Base-by-base conservation (phyloP, 305 asterid species). In the Solanum hybrid region DNA sequence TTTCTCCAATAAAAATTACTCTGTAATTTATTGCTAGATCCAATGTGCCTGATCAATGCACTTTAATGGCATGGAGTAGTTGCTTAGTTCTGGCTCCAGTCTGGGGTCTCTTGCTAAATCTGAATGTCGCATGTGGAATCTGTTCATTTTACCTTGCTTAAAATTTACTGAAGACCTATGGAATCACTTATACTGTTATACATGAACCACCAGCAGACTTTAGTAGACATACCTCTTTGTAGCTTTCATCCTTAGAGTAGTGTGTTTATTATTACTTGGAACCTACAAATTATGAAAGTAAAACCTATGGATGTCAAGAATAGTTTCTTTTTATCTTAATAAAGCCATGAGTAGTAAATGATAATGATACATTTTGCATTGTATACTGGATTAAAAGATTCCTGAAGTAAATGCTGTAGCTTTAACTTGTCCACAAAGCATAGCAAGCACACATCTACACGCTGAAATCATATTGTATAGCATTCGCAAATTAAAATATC, bases 1-100 rank as follows among this genome's bases (percentile, higher is more conserved):
- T 92, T 34, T 90, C 89, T 90, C 38, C 22, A 41, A 86, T 89
- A 90, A 57, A 79, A 65, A 77, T 1, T 79, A 26, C 79, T 78
- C 79, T 34, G 31, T 88, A 9, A 61, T 89, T 79, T 41, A 88
- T 39, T 22, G 78, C 14, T n/a, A 57, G 87, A 79, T 82, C 6
- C 79, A 65, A 78, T 88, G 61, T 88, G 77, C 75, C 39, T 1
- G 12, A 51, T 51, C 76, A 45, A 84, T 31, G 76, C 76, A 51
- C 76, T 31, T 51, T 32, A 84, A 51, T 84, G 39, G 88, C 88
- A 51, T 10, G 31, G 32, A 57, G 88, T 31, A 22, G 76, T 85
- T 31, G 77, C 76, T 84, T 84, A 20, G 65, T 85, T 57, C 32
- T 51, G 41, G 88, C 77, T 36, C 77, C 31, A 51, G 88, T 51